phyloP scores from a whole-genome alignment of 1,139 yeast species.

The Citeromyces hawaiiensis region DNA sequence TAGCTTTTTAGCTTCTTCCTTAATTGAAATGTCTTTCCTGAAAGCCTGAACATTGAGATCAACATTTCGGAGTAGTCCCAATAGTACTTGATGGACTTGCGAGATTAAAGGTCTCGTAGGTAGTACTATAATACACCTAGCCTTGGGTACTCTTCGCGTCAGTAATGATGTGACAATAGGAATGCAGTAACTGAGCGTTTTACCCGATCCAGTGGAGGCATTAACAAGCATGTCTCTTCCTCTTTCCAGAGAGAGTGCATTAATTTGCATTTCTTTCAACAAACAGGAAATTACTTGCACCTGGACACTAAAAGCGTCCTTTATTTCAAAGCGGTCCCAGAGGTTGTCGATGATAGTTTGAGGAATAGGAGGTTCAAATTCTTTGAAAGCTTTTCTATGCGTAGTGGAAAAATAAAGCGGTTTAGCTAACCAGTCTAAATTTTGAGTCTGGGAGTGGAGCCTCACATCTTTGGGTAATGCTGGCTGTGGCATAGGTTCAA shows the following conservation, averaged over 20 bases:
- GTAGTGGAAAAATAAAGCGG: conserved; percentile 45
- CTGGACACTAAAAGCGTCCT: conserved; percentile 69
- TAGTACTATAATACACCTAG: conserved; percentile 67
- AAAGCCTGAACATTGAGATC: conserved; percentile 48
- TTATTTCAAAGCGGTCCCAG: conserved; percentile 23
- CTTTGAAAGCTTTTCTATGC: conserved; percentile 24
- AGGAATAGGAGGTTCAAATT: conserved; percentile 22
- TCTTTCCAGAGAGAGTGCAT: conserved; percentile 41
- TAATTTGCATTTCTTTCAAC: conserved; percentile 31
- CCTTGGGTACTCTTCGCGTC: conserved; percentile 52
- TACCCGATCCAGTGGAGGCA: conserved; percentile 96
- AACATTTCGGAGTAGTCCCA: conserved; percentile 51
- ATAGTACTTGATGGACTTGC: conserved; percentile 65
- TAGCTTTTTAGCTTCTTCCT: conserved; percentile 48
- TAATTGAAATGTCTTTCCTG: conserved; percentile 46
- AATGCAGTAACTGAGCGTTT: conserved; percentile 78
- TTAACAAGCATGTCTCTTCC: conserved; percentile 74
- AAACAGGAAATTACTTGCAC: conserved; percentile 48
- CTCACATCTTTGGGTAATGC: conserved; percentile 38
- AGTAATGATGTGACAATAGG: conserved; percentile 67
- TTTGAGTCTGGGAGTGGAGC: conserved; percentile 24
- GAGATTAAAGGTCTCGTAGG: conserved; percentile 84
- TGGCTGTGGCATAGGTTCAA: conserved; percentile 82
- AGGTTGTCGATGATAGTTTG: conserved; percentile 33
- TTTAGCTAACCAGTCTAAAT: conserved; percentile 51